Percentiles rank a stretch among this genome's conserved stretches.
Conservation (phyloP, 768 basidiomycete genomes). For the Asterophora lycoperdoides region DNA sequence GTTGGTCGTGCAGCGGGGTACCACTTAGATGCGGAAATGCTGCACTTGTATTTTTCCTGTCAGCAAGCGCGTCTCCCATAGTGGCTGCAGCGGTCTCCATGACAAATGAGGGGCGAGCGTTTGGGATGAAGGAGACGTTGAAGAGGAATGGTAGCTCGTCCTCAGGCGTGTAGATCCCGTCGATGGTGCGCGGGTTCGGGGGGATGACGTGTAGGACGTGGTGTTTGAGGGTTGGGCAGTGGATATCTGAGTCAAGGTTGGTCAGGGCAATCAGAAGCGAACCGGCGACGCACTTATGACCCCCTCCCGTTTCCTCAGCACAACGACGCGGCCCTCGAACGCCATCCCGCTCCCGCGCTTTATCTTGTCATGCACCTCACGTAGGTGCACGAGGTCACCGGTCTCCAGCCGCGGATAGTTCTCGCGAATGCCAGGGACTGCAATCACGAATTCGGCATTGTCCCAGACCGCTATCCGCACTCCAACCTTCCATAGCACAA, state of each 20-base stretch:
- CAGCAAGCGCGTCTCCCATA: constrained; percentile 22
- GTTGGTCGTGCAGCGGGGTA: neutral
- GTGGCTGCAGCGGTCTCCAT: constrained; percentile 39
- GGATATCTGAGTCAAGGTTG: constrained; percentile 30
- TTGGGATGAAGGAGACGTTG: constrained; percentile 48
- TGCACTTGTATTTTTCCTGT: neutral
- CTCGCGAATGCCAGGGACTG: constrained; percentile 37
- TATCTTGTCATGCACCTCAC: constrained; percentile 33
- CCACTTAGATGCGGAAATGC: neutral
- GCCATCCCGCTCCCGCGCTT: constrained; percentile 35
- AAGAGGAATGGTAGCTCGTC: constrained; percentile 38
- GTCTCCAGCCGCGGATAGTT: constrained; percentile 38
- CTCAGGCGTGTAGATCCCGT: constrained; percentile 23
- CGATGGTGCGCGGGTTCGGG: constrained; percentile 13
- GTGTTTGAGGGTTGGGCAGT: constrained; percentile 34
- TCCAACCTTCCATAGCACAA: constrained; percentile 40
- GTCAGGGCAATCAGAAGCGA: neutral
- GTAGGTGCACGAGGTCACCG: constrained; percentile 41
- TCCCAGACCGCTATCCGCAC: constrained; percentile 35
- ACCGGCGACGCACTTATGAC: constrained; percentile 37
- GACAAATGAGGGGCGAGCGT: constrained; percentile 35
- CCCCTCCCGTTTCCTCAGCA: constrained; percentile 43
- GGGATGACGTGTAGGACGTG: constrained; percentile 36
- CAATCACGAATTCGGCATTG: constrained; percentile 33
- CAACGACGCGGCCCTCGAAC: constrained; percentile 42